These are phyloP conservation scores for Globisporangium parvum DNA, from an alignment of 352 stramenopile species.

Conservation along the genomic window DNA sequence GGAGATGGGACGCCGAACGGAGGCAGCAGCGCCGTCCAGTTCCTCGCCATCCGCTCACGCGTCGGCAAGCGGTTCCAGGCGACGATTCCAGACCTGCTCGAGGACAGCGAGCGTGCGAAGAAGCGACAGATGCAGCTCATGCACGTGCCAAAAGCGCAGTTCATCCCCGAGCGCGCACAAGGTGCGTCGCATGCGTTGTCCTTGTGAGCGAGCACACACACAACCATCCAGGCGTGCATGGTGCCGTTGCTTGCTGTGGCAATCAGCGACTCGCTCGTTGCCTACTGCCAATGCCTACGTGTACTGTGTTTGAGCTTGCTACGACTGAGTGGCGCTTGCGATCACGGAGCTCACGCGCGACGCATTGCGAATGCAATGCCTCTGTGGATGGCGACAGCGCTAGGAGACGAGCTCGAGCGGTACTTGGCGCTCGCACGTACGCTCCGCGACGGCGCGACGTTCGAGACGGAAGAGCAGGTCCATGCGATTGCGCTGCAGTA, in stretches of 20 bases:
- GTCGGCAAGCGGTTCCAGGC: conserved; percentile 83
- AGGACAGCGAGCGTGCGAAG: conserved; percentile 13
- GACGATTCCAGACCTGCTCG: conserved; percentile 46
- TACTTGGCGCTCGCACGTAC: conserved; percentile 75
- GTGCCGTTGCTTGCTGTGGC: background rate
- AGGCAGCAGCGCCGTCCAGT: conserved; percentile 24
- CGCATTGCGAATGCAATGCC: background rate
- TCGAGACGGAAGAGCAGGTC: conserved; percentile 77
- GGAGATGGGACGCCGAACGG: conserved; percentile 3
- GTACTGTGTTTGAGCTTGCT: background rate
- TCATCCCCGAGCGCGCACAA: conserved; percentile 41
- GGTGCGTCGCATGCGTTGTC: conserved; percentile 29
- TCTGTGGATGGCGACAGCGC: conserved; percentile 18
- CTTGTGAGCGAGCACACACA: background rate
- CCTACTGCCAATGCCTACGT: background rate
- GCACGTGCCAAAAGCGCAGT: conserved; percentile 32
- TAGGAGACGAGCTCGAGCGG: conserved; percentile 64
- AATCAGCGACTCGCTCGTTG: too few relatives aligned
- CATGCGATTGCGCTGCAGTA: conserved; percentile 61
- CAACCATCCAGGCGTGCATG: background rate
- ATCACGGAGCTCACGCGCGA: background rate
- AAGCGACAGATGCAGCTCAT: conserved; percentile 23
- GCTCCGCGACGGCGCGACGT: conserved; percentile 69
- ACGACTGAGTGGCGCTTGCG: background rate
- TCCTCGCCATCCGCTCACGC: conserved; percentile 64